Evolutionary conservation across 768 basidiomycete genomes (phyloP), one percentile per base, ranked within the genome.

Genomic region (Daedaleopsis nitida): DNA sequence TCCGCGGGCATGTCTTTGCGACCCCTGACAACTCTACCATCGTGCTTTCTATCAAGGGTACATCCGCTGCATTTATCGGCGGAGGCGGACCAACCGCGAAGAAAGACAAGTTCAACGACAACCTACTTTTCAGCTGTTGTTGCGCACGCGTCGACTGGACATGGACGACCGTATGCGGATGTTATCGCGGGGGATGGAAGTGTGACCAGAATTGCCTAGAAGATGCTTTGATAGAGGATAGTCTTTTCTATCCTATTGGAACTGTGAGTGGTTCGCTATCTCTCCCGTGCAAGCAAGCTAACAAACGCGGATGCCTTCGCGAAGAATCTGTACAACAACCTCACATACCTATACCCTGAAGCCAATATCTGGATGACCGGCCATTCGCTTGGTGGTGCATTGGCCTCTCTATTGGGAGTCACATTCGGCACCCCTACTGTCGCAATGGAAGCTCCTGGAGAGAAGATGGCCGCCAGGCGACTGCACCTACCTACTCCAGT

Each of bases 51-150:
- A 90, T 98, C 80, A 98, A 98, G 73, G 96, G 96, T 37, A 97
- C 96, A 0, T 92, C 92, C n/a, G 85, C 91, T 0, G 84, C 83
- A 3, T 52, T 86, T 11, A 82, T 93, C 54, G 85, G 91, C 1
- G 83, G 88, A 19, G 87, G 86, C 0, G 93, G 94, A 0, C 87
- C 88, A 14, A 98, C 96, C n/a, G 81, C 81, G 2, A 87, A 86
- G 77, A 96, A 94, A 70, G 96, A 98, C 78, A 96, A 91, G 75
- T 72, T 91, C 56, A 98, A 98, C 77, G 95, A 98, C 72, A 98
- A 96, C 66, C 73, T 97, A 7, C 75, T 98, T 59, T 96, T 96
- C 73, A 90, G 88, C 63, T 98, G 96, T 71, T 98, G 96, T 74
- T 98, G 96, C 73, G 96, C 96, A 0, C 78, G 86, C 17, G 83